These are phyloP conservation scores for Monosporascus sp. DNA, from an alignment of 2,329 filamentous ascomycete species.

Conservation along the genomic window DNA sequence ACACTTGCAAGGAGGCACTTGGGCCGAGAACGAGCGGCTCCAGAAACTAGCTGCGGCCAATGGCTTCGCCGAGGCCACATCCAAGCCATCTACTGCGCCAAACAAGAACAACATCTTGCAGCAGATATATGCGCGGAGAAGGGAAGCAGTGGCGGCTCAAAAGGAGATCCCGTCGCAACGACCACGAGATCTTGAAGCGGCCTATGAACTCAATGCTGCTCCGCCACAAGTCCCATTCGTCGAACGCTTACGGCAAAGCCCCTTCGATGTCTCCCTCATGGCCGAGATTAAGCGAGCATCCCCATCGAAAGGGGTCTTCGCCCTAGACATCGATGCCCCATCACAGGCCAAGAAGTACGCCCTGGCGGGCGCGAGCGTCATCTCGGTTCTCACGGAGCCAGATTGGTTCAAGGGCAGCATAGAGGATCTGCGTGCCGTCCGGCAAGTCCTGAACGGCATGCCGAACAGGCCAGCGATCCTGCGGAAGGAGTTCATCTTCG, in stretches of 20 bases:
- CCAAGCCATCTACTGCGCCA: constrained; percentile 23
- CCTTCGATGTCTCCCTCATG: constrained; percentile 88
- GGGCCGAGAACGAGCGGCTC: constrained; percentile 69
- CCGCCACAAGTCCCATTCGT: constrained; percentile 80
- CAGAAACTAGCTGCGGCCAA: constrained; percentile 34
- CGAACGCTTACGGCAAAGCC: constrained; percentile 70
- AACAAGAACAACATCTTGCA: constrained; percentile 85
- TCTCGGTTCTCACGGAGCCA: constrained; percentile 96
- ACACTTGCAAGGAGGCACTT: constrained; percentile 81
- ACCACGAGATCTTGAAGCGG: constrained; percentile 75
- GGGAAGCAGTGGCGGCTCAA: constrained; percentile 69
- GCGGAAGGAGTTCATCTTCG: constrained; percentile 95
- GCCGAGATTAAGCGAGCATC: constrained; percentile 97
- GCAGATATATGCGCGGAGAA: constrained; percentile 81
- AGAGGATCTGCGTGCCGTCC: constrained; percentile 81
- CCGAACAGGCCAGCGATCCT: constrained; percentile 86
- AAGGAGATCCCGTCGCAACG: constrained; percentile 82
- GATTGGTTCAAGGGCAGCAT: constrained; percentile 99
- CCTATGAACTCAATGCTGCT: constrained; percentile 77
- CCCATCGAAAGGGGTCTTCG: constrained; percentile 92
- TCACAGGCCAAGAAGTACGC: constrained; percentile 89
- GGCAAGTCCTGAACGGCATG: constrained; percentile 85
- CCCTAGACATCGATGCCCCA: constrained; percentile 79
- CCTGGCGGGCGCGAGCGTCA: constrained; percentile 88
- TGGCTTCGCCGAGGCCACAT: constrained; percentile 16